These are phyloP conservation scores for Balamuthia mandrillaris DNA, from an alignment of 208 protist genomes.

Conservation along the genomic window DNA sequence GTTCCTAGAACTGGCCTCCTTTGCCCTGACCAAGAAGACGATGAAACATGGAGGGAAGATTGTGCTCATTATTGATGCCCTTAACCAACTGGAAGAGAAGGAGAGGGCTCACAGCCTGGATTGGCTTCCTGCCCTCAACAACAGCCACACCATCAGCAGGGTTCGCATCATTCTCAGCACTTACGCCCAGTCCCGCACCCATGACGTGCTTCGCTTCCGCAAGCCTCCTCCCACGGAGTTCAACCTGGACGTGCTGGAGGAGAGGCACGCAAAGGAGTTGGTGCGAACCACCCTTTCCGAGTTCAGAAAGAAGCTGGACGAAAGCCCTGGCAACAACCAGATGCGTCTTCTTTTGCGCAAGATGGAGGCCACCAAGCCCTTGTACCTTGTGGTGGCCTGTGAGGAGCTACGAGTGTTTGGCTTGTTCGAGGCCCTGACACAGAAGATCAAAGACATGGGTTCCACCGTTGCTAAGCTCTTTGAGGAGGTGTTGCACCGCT, in stretches of 20 bases:
- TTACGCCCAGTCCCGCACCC: neutral
- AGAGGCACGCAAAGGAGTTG: conserved; percentile 16
- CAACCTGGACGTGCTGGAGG: conserved; percentile 23
- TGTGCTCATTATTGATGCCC: conserved; percentile 41
- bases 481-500: conserved; percentile 48
- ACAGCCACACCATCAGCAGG: neutral
- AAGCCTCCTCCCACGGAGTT: conserved; percentile 36
- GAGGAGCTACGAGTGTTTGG: conserved; percentile 64
- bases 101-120: conserved; percentile 41
- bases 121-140: conserved; percentile 52
- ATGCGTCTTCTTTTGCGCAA: conserved; percentile 58
- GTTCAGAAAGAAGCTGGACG: conserved; percentile 65
- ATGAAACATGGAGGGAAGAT: neutral
- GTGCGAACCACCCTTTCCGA: conserved; percentile 39
- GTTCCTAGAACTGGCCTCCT: neutral
- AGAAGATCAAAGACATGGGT: conserved; percentile 49
- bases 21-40: neutral
- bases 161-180: conserved; percentile 35
- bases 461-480: conserved; percentile 46
- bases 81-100: conserved; percentile 41
- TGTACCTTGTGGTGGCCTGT: conserved; percentile 60
- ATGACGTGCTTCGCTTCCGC: conserved; percentile 28
- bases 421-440: conserved; percentile 56
- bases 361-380: conserved; percentile 51
- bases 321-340: conserved; percentile 61